Percentiles rank a stretch among this genome's conserved stretches.
phyloP scores from a whole-genome alignment of 768 basidiomycete genomes.

The Amanita polypyramis region DNA sequence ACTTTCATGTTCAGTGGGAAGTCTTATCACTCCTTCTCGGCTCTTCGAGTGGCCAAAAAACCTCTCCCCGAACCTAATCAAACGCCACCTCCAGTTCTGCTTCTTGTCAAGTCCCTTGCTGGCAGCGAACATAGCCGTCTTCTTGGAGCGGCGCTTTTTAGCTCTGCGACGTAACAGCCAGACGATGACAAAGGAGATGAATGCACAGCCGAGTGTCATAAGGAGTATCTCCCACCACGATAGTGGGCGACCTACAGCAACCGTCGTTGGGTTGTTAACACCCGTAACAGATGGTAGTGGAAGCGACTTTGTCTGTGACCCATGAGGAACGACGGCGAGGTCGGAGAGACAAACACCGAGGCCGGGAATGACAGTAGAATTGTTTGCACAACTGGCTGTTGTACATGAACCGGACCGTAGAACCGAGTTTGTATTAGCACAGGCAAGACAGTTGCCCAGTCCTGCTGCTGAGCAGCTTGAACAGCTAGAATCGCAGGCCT shows the following conservation, averaged over 20 bases:
- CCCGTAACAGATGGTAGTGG: constrained; percentile 50
- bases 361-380: constrained; percentile 48
- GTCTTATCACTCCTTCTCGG: neutral
- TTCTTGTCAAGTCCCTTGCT: constrained; percentile 48
- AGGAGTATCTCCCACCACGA: constrained; percentile 82
- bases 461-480: constrained; percentile 70
- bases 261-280: constrained; percentile 37
- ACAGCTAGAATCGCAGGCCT: constrained; percentile 62
- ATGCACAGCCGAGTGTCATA: constrained; percentile 73
- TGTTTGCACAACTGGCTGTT: constrained; percentile 46
- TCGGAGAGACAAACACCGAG: constrained; percentile 77
- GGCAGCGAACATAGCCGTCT: constrained; percentile 54
- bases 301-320: constrained; percentile 34
- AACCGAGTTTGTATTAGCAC: constrained; percentile 51
- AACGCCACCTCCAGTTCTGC: constrained; percentile 46
- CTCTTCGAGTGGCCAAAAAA: constrained; percentile 39
- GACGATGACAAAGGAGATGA: constrained; percentile 61
- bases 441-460: constrained; percentile 60
- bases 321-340: constrained; percentile 34
- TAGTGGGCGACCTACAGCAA: constrained; percentile 25
- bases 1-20: constrained; percentile 3
- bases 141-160: constrained; percentile 56
- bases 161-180: constrained; percentile 63
- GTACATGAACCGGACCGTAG: constrained; percentile 59
- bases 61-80: constrained; percentile 24